phyloP scores from a whole-genome alignment of 306 rosid genomes.

The Fagus sylvatica region DNA sequence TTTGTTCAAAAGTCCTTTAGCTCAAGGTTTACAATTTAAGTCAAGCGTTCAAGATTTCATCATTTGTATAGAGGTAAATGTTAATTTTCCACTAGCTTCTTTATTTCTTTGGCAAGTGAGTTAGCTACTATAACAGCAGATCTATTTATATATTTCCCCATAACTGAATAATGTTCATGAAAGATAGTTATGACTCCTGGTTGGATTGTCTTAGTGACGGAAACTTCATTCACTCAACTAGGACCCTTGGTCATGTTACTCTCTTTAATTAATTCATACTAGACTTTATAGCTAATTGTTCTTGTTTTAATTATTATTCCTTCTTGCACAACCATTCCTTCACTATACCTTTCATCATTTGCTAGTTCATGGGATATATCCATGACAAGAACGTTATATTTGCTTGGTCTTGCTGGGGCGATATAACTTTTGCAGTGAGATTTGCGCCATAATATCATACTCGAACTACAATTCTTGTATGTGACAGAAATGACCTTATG shows the following conservation, averaged over 20 bases:
- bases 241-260: conserved; percentile 12
- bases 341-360: neutral
- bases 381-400: neutral
- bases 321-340: conserved; percentile 11
- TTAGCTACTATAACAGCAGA: conserved; percentile 14
- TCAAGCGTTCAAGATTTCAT: conserved; percentile 97
- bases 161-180: neutral
- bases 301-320: conserved; percentile 9
- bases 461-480: neutral
- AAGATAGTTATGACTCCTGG: neutral
- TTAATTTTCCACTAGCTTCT: conserved; percentile 34
- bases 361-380: conserved; percentile 1
- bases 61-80: conserved; percentile 93
- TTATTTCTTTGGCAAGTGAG: conserved; percentile 8
- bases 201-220: conserved; percentile 14
- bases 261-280: conserved; percentile 12
- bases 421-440: neutral
- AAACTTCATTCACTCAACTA: conserved; percentile 11
- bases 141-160: conserved; percentile 8
- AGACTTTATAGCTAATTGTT: conserved; percentile 5
- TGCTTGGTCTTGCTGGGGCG: neutral
- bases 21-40: conserved; percentile 87
- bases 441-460: neutral
- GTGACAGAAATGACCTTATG: neutral
- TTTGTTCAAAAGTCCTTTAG: conserved; percentile 88